Base-by-base conservation (phyloP, 2,329 filamentous ascomycete genomes). In the Alternaria sp. region DNA sequence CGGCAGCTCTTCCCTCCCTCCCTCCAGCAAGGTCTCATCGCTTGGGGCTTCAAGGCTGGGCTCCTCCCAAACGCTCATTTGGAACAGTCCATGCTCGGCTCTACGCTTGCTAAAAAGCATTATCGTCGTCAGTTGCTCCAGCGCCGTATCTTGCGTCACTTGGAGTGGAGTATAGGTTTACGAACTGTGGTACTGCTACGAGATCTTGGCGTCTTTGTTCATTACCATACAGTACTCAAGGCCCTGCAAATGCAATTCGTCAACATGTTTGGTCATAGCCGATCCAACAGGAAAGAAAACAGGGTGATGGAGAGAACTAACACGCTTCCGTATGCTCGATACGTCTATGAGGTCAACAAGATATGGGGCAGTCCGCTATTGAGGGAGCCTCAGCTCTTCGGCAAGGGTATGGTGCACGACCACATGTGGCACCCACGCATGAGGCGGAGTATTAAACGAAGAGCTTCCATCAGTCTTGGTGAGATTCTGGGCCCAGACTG, bases 11-110 rank as follows among this genome's bases (percentile, higher is more conserved):
- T 77, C 29, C 60, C 63, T 0, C 56, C 59, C 1, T 54, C 61
- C 0, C 68, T 75, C 28, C 64, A 71, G 17, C 71, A 74, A 52
- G 74, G 54, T 3, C 61, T 78, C 33, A 61, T 78, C 29, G 58
- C 70, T 2, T 78, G 76, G 76, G 75, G 75, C 7, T 73, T 78
- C 50, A 66, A 66, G 24, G 65, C 70, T 14, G 71, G 68, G 5
- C 57, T 75, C 24, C 63, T 74, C 2, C 60, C 63, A 26, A 68
- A 70, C 17, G 65, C 68, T 3, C 53, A 59, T 2, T 51, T 63
- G 1, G 74, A 76, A 45, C 71, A 73, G 45, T 70, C 62, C 8
- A 50, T 72, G 40, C 36, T 75, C 21, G 50, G 55, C 17, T 39
- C 51, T 1, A 40, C 36, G 17, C 51, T 68, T 2, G 50, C 60